Percentiles rank a stretch among this genome's conserved stretches.
Conservation (phyloP, 139 green algal species). For the Chlorella vulgaris region DNA sequence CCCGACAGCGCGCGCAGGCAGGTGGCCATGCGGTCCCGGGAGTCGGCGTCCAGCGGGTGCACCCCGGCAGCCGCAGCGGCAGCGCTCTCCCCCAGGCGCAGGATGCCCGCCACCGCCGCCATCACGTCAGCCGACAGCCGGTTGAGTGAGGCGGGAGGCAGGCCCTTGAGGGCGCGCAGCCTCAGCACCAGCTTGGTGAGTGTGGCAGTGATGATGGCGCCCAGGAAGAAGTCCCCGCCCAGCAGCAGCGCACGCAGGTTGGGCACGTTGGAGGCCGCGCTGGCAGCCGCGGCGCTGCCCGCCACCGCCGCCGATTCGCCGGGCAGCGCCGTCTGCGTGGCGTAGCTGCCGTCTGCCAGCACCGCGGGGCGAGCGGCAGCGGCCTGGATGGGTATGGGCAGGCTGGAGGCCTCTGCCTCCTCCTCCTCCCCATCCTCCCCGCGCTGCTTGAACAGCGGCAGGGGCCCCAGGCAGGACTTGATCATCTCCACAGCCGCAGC, state of each 20-base stretch:
- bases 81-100: slow-evolving; percentile 80
- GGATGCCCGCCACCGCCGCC: slow-evolving; percentile 81
- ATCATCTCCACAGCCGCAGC: slow-evolving; percentile 78
- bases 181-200: slow-evolving; percentile 94
- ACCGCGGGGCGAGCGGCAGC: slow-evolving; percentile 78
- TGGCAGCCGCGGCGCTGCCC: background rate
- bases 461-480: slow-evolving; percentile 73
- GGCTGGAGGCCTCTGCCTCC: slow-evolving; percentile 6
- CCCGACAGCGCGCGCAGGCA: slow-evolving; percentile 67
- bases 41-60: slow-evolving; percentile 81
- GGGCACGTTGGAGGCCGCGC: slow-evolving; percentile 48
- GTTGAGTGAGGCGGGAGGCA: slow-evolving; percentile 54
- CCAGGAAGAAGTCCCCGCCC: slow-evolving; percentile 93
- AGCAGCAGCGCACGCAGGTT: slow-evolving; percentile 78
- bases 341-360: slow-evolving; percentile 97
- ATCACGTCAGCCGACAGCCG: slow-evolving; percentile 71
- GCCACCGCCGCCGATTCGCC: background rate
- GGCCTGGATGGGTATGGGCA: slow-evolving; percentile 39
- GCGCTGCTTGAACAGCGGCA: slow-evolving; percentile 68
- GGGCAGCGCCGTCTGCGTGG: slow-evolving; percentile 78
- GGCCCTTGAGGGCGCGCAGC: slow-evolving; percentile 55
- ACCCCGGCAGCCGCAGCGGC: slow-evolving; percentile 24
- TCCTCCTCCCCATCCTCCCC: slow-evolving; percentile 46
- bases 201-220: slow-evolving; percentile 75
- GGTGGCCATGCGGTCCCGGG: slow-evolving; percentile 76